Base-by-base conservation (phyloP, 495 filamentous ascomycete species). In the Penicillium silybi region DNA sequence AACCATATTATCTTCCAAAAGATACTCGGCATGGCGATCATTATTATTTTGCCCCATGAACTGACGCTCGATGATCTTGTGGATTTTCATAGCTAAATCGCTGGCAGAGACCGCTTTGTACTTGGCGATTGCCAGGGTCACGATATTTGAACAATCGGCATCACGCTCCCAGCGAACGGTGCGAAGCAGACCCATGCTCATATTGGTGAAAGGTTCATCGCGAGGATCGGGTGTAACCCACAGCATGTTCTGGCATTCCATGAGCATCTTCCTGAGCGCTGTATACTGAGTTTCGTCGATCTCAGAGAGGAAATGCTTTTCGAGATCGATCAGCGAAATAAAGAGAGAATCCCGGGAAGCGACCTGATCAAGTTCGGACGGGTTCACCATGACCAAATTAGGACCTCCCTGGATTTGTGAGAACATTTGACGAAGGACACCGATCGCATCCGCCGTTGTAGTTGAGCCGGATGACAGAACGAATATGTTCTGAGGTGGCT, bases 141-240 rank as follows among this genome's bases (percentile, higher is more conserved):
- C 46, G 1, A 66, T 58, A 19, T 65, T 67, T 1, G 54, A 63
- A 16, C 52, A 56, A 34, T 67, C 64, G 0, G 56, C 40, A 32
- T 65, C 57, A 22, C 61, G 49, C 43, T 68, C 65, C 61, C 58
- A 67, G 16, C 67, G 54, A 50, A 61, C 46, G 16, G 62, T 57
- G 16, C 65, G 58, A 19, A 66, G 47, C 10, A 68, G 32, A 44
- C 65, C 62, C 18, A 57, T 11, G 25, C 57, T 64, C 53, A 56
- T 64, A 20, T 38, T 46, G 16, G 56, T 18, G 9, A 52, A 48
- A 19, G 53, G 59, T 1, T 50, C 20, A 0, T 23, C 15, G 9
- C 25, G 19, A 2, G 45, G 15, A 10, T 55, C 51, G n/a, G 42
- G 48, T 1, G 64, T 76, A 2, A 77, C 46, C 74, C 74, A 77